These are phyloP conservation scores for Xylariaceae sp. DNA, from an alignment of 2,329 filamentous ascomycete species.

Conservation along the genomic window DNA sequence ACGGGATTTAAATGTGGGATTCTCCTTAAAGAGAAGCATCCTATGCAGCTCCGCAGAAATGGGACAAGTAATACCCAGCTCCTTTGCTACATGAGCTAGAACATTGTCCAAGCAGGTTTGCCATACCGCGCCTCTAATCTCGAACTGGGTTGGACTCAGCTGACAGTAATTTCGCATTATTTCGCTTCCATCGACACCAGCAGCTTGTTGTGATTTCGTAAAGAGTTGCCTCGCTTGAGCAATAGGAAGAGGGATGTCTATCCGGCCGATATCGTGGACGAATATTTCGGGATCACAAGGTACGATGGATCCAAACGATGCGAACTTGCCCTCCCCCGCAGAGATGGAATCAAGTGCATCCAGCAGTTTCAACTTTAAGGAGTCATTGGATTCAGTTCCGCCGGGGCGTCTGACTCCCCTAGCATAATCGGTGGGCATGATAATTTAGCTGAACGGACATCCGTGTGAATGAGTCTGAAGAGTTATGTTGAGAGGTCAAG, in stretches of 20 bases:
- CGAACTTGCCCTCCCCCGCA: background rate
- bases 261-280: constrained; percentile 22
- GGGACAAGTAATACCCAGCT: constrained; percentile 38
- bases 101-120: constrained; percentile 27
- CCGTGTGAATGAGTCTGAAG: background rate
- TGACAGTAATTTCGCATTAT: constrained; percentile 49
- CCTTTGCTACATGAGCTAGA: constrained; percentile 27
- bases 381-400: background rate
- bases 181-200: constrained; percentile 44
- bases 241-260: constrained; percentile 32
- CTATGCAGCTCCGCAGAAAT: constrained; percentile 47
- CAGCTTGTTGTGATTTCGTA: constrained; percentile 34
- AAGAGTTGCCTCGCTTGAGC: constrained; percentile 31
- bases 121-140: constrained; percentile 42
- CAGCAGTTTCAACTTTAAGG: background rate
- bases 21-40: constrained; percentile 52
- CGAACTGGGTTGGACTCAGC: constrained; percentile 43
- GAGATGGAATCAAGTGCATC: constrained; percentile 4
- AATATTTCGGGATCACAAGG: constrained; percentile 6
- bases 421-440: background rate
- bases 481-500: background rate
- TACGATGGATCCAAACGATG: background rate
- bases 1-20: constrained; percentile 51
- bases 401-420: background rate
- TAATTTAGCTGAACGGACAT: background rate